Evolutionary conservation across 495 filamentous ascomycete species (phyloP).

Genomic region (Aspergillus baeticus): DNA sequence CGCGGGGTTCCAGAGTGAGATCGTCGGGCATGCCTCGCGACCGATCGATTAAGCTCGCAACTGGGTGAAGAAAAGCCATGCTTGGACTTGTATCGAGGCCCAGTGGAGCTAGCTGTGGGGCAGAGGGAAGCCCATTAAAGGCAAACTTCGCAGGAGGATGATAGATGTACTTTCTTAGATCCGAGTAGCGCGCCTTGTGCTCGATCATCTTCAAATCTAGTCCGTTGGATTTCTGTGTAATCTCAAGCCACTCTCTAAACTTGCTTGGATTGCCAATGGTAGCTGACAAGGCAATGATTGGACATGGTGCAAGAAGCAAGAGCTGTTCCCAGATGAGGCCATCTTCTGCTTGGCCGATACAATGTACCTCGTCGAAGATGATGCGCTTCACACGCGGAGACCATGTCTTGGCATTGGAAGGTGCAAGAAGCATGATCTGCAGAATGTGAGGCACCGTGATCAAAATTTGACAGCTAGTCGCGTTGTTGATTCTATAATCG

Average conservation of each 20-base stretch:
- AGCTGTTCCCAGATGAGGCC: slow-evolving; percentile 82
- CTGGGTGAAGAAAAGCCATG: slow-evolving; percentile 67
- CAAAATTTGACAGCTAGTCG: slow-evolving; percentile 68
- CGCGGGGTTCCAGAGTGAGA: slow-evolving; percentile 65
- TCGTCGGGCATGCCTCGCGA: slow-evolving; percentile 61
- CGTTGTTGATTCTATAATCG: slow-evolving; percentile 69
- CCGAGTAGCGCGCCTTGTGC: slow-evolving; percentile 67
- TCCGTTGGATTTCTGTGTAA: slow-evolving; percentile 56
- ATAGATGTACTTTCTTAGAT: slow-evolving; percentile 70
- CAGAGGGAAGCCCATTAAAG: slow-evolving; percentile 55
- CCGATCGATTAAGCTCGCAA: slow-evolving; percentile 58
- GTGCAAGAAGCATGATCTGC: slow-evolving; percentile 73
- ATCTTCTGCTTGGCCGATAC: slow-evolving; percentile 73
- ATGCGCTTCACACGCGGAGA: slow-evolving; percentile 64
- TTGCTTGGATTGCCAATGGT: slow-evolving; percentile 75
- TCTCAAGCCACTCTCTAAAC: slow-evolving; percentile 65
- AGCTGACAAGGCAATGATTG: slow-evolving; percentile 77
- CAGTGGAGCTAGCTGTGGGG: slow-evolving; percentile 34
- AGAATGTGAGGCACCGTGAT: slow-evolving; percentile 77
- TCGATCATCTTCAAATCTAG: slow-evolving; percentile 62
- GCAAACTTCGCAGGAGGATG: slow-evolving; percentile 46
- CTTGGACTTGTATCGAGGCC: slow-evolving; percentile 51
- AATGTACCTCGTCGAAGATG: slow-evolving; percentile 86
- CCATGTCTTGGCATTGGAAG: slow-evolving; percentile 67
- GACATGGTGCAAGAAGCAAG: slow-evolving; percentile 69